These are phyloP conservation scores for Lizanozyma gosingica DNA, from an alignment of 1,139 yeast species.

Conservation along the genomic window DNA sequence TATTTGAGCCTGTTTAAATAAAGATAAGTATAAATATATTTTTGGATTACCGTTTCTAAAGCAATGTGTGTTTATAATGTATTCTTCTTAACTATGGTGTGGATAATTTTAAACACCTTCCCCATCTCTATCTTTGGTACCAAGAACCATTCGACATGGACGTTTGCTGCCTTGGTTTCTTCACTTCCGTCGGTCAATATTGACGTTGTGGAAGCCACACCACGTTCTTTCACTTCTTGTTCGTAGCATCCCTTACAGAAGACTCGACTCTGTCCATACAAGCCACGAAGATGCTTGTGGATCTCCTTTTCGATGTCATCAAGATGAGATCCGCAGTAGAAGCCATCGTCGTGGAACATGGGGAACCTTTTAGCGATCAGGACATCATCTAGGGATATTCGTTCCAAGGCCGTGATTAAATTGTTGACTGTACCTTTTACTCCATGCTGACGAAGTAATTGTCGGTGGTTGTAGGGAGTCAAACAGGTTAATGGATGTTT, in stretches of 20 bases:
- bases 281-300: neutral
- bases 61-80: too few species aligned
- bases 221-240: constrained; percentile 9
- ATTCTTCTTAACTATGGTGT: constrained; percentile 15
- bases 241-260: constrained; percentile 5
- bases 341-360: neutral
- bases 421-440: neutral
- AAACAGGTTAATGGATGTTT: constrained; percentile 21
- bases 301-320: neutral
- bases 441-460: neutral
- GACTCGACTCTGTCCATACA: neutral
- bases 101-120: constrained; percentile 21
- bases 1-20: constrained; percentile 5
- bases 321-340: neutral
- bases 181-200: constrained; percentile 1
- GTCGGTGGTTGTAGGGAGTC: constrained; percentile 11
- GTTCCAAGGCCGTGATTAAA: neutral
- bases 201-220: constrained; percentile 1
- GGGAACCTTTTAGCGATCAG: neutral
- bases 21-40: constrained; percentile 1
- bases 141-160: constrained; percentile 39
- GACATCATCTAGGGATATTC: neutral
- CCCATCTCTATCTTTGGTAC: constrained; percentile 24
- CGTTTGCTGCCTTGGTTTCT: constrained; percentile 13
- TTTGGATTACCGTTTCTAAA: too few species aligned